These are phyloP conservation scores for Cyberlindnera bimundalis DNA, from an alignment of 805 yeast species.

Conservation along the genomic window DNA sequence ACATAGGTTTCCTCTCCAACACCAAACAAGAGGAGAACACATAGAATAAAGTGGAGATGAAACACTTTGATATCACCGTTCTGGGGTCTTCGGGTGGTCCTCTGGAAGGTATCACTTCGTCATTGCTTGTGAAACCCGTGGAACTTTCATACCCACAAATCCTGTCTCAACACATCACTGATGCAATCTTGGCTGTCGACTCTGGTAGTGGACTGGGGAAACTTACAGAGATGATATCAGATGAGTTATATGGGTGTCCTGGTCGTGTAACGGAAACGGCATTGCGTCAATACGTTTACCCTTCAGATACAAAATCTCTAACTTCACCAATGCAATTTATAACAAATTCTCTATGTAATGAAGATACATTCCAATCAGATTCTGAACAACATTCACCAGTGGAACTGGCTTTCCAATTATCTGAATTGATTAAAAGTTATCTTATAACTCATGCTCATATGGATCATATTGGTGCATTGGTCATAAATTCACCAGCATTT, in stretches of 20 bases:
- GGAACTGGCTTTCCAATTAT: constrained; percentile 31
- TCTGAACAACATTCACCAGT: constrained; percentile 24
- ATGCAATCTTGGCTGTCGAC: constrained; percentile 59
- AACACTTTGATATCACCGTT: constrained; percentile 57
- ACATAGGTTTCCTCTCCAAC: too few species aligned
- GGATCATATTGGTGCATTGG: constrained; percentile 71
- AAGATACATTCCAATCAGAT: neutral
- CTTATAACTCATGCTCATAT: constrained; percentile 80
- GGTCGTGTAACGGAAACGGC: constrained; percentile 11
- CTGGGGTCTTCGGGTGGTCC: constrained; percentile 90
- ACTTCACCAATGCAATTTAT: constrained; percentile 1
- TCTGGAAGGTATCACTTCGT: constrained; percentile 63
- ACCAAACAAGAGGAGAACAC: too few species aligned
- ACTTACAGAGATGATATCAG: constrained; percentile 40
- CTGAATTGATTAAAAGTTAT: constrained; percentile 39
- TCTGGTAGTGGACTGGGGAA: constrained; percentile 73
- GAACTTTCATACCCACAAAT: constrained; percentile 39
- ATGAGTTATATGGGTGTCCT: constrained; percentile 10
- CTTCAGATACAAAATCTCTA: constrained; percentile 5
- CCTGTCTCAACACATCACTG: constrained; percentile 24
- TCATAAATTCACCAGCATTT: constrained; percentile 66
- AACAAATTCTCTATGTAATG: neutral
- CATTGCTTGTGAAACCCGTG: constrained; percentile 61
- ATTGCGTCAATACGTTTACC: constrained; percentile 11
- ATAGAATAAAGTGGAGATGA: too few species aligned